A percentile compares a stretch with the other conserved stretches of the same genome.
Evolutionary conservation across 2,329 filamentous ascomycete genomes (phyloP).

Genomic region (Paraphoma sp.): DNA sequence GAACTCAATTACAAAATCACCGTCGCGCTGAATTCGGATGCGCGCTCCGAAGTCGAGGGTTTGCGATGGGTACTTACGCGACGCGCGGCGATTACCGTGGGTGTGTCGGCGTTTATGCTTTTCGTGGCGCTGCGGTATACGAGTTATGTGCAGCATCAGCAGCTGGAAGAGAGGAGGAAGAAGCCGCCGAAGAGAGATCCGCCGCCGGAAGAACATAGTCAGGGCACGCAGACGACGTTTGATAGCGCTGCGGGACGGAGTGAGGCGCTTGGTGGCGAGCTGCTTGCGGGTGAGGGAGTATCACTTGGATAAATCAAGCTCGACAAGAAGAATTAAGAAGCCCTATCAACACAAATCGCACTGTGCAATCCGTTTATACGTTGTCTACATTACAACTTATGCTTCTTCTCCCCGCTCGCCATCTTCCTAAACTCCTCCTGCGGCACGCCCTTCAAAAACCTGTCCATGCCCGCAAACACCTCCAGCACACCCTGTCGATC

Average conservation of each 20-base stretch:
- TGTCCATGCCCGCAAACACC: conserved; percentile 82
- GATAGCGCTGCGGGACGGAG: conserved; percentile 13
- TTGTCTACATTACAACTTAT: conserved; percentile 72
- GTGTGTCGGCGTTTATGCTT: conserved; percentile 53
- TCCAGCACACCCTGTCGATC: conserved; percentile 82
- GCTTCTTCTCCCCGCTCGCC: conserved; percentile 86
- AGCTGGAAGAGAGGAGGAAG: conserved; percentile 49
- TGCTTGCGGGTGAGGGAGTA: conserved; percentile 42
- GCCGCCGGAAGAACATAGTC: conserved; percentile 17
- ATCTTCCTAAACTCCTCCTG: conserved; percentile 89
- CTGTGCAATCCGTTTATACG: no score
- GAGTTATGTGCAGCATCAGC: conserved; percentile 48
- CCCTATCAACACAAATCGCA: no score
- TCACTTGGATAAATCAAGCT: conserved; percentile 32
- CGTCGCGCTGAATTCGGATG: conserved; percentile 85
- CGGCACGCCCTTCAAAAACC: conserved; percentile 80
- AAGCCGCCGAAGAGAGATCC: conserved; percentile 23
- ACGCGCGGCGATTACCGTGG: conserved; percentile 67
- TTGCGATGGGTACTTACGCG: conserved; percentile 83
- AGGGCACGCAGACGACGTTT: not conserved
- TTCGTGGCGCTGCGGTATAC: conserved; percentile 50
- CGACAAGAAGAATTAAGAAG: not conserved
- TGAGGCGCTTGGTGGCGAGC: conserved; percentile 37
- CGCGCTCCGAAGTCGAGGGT: conserved; percentile 89
- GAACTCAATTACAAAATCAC: conserved; percentile 97